Evolutionary conservation across 75 land plant genomes (phyloP).

Genomic region (Adiantum capillusveneris): DNA sequence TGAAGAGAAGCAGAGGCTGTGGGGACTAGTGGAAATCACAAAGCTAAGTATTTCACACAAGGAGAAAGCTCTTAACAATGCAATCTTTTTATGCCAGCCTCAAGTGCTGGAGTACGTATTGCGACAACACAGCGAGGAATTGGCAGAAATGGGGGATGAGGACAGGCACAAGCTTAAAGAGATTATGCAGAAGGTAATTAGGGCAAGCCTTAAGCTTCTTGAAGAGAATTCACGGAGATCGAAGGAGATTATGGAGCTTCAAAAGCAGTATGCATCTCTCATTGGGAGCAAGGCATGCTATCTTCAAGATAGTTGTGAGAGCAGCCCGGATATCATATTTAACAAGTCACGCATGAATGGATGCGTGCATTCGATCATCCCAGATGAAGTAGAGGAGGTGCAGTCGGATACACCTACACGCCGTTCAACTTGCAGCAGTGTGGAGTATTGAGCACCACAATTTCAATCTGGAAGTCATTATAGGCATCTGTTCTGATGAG

Average conservation of each 20-base stretch:
- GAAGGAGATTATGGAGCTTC: slow-evolving; percentile 42
- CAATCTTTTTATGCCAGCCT: slow-evolving; percentile 33
- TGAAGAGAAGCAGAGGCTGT: slow-evolving; percentile 31
- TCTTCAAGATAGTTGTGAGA: not conserved
- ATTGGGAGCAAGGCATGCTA: slow-evolving; percentile 10
- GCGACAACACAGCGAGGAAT: slow-evolving; percentile 33
- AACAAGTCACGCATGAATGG: not conserved
- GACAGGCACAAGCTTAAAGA: slow-evolving; percentile 27
- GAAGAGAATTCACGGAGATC: slow-evolving; percentile 43
- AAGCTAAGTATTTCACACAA: slow-evolving; percentile 26
- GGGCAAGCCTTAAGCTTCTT: slow-evolving; percentile 40
- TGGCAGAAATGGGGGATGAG: slow-evolving; percentile 22
- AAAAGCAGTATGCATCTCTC: slow-evolving; percentile 40
- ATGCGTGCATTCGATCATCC: not conserved
- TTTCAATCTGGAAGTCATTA: too few relatives aligned
- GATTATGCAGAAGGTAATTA: slow-evolving; percentile 44
- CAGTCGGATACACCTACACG: slow-evolving; percentile 1
- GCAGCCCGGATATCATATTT: slow-evolving; percentile 1
- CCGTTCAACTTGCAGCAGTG: slow-evolving; percentile 3
- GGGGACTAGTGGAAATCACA: slow-evolving; percentile 29
- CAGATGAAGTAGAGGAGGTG: slow-evolving; percentile 3
- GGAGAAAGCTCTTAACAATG: slow-evolving; percentile 31
- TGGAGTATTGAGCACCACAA: slow-evolving; percentile 1
- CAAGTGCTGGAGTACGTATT: slow-evolving; percentile 38
- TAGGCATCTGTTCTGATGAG: too few relatives aligned